Percentiles rank a stretch among this genome's conserved stretches.
These are phyloP conservation scores for Fusarium brevicatenulatum DNA, from an alignment of 2,329 filamentous ascomycete genomes.

Conservation along the genomic window DNA sequence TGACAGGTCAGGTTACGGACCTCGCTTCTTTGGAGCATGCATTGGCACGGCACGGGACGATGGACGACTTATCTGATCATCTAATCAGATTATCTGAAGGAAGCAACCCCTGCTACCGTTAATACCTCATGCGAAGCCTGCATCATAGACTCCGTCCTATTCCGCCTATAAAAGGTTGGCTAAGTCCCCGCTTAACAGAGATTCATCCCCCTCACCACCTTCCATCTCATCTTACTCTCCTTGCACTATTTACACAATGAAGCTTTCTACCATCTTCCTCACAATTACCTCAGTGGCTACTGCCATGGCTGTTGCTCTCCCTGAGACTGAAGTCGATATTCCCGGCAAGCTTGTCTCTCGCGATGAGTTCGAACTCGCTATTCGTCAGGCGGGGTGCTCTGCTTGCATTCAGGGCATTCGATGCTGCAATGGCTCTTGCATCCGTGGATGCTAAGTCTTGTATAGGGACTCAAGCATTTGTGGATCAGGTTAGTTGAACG, in stretches of 20 bases:
- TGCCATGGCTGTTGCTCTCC: not conserved
- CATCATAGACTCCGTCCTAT: not conserved
- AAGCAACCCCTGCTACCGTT: accelerated
- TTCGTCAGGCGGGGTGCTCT: not conserved
- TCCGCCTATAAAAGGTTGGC: not conserved
- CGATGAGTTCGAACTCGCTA: not conserved
- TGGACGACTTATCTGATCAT: not conserved
- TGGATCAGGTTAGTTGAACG: no score
- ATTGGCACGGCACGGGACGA: accelerated
- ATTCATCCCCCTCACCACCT: no score
- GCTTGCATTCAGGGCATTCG: not conserved
- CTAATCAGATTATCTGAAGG: not conserved
- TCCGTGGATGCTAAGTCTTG: not conserved
- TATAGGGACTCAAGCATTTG: no score
- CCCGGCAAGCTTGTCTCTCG: not conserved
- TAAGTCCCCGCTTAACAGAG: not conserved
- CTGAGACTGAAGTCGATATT: not conserved
- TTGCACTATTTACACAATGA: not conserved
- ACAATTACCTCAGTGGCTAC: not conserved
- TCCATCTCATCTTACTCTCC: not conserved
- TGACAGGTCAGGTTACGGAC: not conserved
- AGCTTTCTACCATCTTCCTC: not conserved
- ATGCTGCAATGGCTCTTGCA: not conserved
- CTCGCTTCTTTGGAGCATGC: accelerated
- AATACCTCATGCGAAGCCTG: not conserved